Percentiles rank a stretch among this genome's conserved stretches.
These are phyloP conservation scores for Prunus mume DNA, from an alignment of 306 rosid species.

Conservation along the genomic window DNA sequence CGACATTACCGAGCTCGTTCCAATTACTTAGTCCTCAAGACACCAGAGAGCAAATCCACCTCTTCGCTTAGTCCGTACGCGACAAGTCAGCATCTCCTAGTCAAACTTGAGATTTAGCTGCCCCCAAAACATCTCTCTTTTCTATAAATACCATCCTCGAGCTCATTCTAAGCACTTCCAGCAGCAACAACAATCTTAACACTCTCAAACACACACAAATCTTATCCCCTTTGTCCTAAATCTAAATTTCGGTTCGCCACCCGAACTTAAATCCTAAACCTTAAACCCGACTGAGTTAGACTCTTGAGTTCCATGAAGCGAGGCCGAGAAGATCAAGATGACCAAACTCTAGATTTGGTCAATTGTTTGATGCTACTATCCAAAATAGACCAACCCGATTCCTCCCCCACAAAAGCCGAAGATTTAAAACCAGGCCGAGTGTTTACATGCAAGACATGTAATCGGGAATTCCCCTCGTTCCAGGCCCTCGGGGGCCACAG, in stretches of 20 bases:
- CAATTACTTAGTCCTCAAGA: conserved; percentile 12
- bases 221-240: not conserved
- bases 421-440: not conserved
- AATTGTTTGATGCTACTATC: conserved; percentile 53
- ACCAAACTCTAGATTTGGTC: conserved; percentile 10
- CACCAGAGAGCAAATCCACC: not conserved
- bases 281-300: not conserved
- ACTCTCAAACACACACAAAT: not conserved
- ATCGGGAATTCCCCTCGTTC: conserved; percentile 53
- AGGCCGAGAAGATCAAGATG: conserved; percentile 36
- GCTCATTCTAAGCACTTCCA: not conserved
- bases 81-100: not conserved
- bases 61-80: not conserved
- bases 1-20: not conserved
- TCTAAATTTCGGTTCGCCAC: too few relatives aligned
- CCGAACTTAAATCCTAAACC: not conserved
- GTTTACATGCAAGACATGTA: conserved; percentile 65
- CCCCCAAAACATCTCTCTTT: not conserved
- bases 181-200: not conserved
- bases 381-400: conserved; percentile 31
- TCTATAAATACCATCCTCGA: not conserved
- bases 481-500: conserved; percentile 94
- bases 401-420: not conserved
- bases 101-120: not conserved
- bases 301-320: conserved; percentile 41